Evolutionary conservation across 805 yeast genomes (phyloP), one percentile per base, ranked within the genome.

Genomic region (Naumovozyma baii): DNA sequence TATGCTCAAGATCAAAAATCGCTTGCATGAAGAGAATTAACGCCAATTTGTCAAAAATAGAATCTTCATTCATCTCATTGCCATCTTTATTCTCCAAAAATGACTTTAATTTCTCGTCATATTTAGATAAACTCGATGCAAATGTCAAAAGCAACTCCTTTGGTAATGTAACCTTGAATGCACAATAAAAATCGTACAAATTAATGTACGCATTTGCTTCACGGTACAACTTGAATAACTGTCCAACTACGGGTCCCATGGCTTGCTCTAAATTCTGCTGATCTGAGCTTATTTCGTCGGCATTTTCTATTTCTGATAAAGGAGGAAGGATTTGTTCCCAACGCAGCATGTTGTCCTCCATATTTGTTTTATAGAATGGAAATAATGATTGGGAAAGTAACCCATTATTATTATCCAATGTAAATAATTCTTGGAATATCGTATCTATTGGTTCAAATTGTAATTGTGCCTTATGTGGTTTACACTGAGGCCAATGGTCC

Each of bases 1-100:
- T 62, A 45, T 73, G 63, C 42, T 76, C 74, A 42, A 87, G 65
- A 53, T 86, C 95, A 18, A 73, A 73, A 36, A 88, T 68, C 15
- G 78, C 77, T 48, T 83, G 88, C 44, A 83, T 62, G 54, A 87
- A 87, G 75, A 92, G 75, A 3, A 85, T 73, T 47, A 82, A 64
- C 0, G 78, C 63, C 35, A 79, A 50, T 43, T 74, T 72, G 34
- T 79, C 80, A 86, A 92, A 83, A 7, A 63, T 69, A 8, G 22
- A 33, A 12, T 39, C 40, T 4, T 55, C 44, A 29, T 49, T 55
- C 26, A 57, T 29, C 4, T 31, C 38, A n/a, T 39, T 37, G 3
- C 54, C 44, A 29, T 50, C 56, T 34, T 59, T 55, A 15, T 41
- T 39, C 10, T 40, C 39, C 2, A 50, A 39, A 47, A 66, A 40